Evolutionary conservation across 306 rosid species (phyloP), one percentile per base, ranked within the genome.

Genomic region (Luffa aegyptiaca): DNA sequence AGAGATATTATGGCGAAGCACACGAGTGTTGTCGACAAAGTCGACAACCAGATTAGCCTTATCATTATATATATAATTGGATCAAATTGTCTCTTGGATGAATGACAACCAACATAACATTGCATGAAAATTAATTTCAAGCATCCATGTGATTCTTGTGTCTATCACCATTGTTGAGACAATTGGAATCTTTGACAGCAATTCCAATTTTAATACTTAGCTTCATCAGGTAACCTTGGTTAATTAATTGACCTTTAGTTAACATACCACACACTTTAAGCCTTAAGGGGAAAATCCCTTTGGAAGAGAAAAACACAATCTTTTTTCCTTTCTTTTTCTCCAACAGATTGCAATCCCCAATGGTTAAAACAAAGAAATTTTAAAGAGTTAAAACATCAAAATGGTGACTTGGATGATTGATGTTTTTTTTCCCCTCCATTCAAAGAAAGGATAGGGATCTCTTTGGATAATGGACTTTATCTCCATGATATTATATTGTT

Each of bases 131-230:
- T 7, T 48, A 46, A 26, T 71, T 18, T 48, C 77, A 45, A 8
- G 17, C 59, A 48, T 46, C 77, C 77, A 73, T 73, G 77, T 48
- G 77, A 72, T 26, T 48, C 46, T 69, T 31, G 44, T 51, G 76
- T 57, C 42, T 48, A 21, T 71, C 56, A 26, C 17, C 52, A 20
- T 71, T 71, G 20, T 31, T 46, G 77, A 46, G 77, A 71, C 77
- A 21, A 48, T 7, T 73, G 59, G 59, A 73, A 73, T 49, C 77
- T 73, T 73, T 49, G 33, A 41, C 51, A 68, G 33, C 51, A 41
- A 8, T 17, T 51, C 51, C 20, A 8, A 68, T 68, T 17, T 41
- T 8, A 42, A 41, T 68, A 1, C 16, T 41, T 35, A 36, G 46
- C 1, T 36, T 64, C 46, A 35, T 35, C 2, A 17, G 74, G 44